A percentile compares a stretch with the other conserved stretches of the same genome.
Conservation (phyloP, 176 grass and related monocot species). For the Luzula sylvatica region DNA sequence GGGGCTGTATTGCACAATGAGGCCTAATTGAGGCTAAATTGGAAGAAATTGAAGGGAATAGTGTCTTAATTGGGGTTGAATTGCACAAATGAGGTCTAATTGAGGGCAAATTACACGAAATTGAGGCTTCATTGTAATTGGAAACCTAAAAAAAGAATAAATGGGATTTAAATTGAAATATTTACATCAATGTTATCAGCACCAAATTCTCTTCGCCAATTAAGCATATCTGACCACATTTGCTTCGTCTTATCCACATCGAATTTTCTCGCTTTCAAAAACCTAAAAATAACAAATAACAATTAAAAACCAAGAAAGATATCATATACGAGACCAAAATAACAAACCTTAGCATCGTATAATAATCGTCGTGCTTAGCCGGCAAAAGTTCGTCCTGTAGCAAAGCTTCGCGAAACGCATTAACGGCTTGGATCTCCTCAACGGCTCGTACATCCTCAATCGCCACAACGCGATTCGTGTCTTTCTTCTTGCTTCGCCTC, state of each 20-base stretch:
- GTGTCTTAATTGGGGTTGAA: too few relatives aligned
- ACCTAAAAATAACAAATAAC: slow-evolving; percentile 29
- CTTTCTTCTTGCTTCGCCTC: slow-evolving; percentile 48
- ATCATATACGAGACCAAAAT: not conserved
- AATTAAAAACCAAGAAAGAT: not conserved
- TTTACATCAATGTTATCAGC: slow-evolving; percentile 62
- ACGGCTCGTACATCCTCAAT: slow-evolving; percentile 68
- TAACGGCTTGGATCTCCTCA: slow-evolving; percentile 56
- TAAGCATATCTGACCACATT: slow-evolving; percentile 98
- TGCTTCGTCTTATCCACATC: slow-evolving; percentile 83
- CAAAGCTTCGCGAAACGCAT: slow-evolving; percentile 47
- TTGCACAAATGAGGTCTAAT: too few relatives aligned
- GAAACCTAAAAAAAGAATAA: not conserved
- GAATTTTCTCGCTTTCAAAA: slow-evolving; percentile 89
- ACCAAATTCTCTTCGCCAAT: slow-evolving; percentile 84
- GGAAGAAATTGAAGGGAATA: too few relatives aligned
- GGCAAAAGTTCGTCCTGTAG: slow-evolving; percentile 57
- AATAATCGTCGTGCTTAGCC: slow-evolving; percentile 61
- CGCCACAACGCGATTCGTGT: slow-evolving; percentile 19
- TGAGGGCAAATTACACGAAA: too few relatives aligned
- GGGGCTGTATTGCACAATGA: too few relatives aligned
- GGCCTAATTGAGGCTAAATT: too few relatives aligned
- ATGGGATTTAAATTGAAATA: not conserved
- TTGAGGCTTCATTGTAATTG: too few relatives aligned
- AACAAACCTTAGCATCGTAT: slow-evolving; percentile 63